Evolutionary conservation across 305 asterid genomes (phyloP), one percentile per base, ranked within the genome.

Genomic region (Fraxinus xanthoxyloides): DNA sequence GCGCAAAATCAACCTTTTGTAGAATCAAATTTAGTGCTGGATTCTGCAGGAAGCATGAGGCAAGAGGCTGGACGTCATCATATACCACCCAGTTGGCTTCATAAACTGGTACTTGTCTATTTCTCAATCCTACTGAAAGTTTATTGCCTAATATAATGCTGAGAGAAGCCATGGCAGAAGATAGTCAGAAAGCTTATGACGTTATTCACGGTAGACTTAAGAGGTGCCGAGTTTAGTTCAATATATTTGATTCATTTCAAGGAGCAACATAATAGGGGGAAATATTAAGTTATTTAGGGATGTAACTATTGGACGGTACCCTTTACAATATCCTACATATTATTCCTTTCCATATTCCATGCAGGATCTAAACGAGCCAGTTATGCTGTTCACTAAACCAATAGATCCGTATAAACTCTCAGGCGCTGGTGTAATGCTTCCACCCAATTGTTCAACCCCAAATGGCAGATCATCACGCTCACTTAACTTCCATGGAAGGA

Each of bases 301-400:
- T 15, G 59, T 15, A 48, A 51, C 61, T 51, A 23, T 51, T 51
- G 61, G 61, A 51, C 23, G 17, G 61, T 51, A 17, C 23, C 61
- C 61, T 51, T 4, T 51, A 51, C 7, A 51, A 17, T 51, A 51
- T 17, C 61, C 5, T 4, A 51, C 61, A 1, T 51, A 51, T 51
- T 51, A 1, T 51, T 51, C 61, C 23, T 51, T 51, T 17, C 23
- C 61, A 51, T 17, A 17, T 51, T 67, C 80, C 65, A 30, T 87
- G 90, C 91, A 96, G 99, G 99, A 94, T 77, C 95, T 90, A 1
- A 88, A 85, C 26, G 95, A 91, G 87, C 99, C 99, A 43, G 89
- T 87, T 31, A 61, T 96, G 86, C 81, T 93, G 82, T 96, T 96
- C 86, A 87, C 95, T 7, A 96, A 92, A 87, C 95, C 97, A n/a